Percentiles rank a stretch among this genome's conserved stretches.
These are phyloP conservation scores for Chrysopogon serrulatus DNA, from an alignment of 176 grass and related monocot genomes.

Conservation along the genomic window DNA sequence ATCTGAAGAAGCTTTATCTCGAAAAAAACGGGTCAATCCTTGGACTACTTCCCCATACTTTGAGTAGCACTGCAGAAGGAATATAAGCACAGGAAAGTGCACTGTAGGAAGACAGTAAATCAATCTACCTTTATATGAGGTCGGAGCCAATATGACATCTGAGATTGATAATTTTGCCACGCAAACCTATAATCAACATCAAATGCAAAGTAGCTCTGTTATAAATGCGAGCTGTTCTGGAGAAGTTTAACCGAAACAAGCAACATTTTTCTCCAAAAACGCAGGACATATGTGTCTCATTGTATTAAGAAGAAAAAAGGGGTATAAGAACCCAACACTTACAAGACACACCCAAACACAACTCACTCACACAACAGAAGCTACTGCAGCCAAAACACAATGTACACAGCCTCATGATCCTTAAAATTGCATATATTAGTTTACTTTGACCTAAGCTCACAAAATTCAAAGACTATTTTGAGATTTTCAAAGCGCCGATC, in stretches of 20 bases:
- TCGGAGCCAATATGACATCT: constrained; percentile 92
- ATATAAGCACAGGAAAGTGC: constrained; percentile 8
- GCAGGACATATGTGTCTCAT: no score
- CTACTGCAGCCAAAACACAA: no score
- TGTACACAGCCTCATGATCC: not conserved
- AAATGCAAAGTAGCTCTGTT: constrained; percentile 28
- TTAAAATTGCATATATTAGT: not conserved
- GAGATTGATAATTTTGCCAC: constrained; percentile 64
- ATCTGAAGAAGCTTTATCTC: constrained; percentile 56
- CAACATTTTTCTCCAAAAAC: no score
- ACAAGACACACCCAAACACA: no score
- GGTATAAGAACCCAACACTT: no score
- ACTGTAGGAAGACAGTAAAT: constrained; percentile 22
- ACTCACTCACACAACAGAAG: no score
- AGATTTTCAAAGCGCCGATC: constrained; percentile 4
- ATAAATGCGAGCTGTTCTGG: not conserved
- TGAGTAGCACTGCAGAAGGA: constrained; percentile 65
- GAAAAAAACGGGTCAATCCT: constrained; percentile 83
- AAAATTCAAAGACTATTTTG: constrained; percentile 1
- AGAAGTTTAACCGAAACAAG: not conserved
- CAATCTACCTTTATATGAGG: constrained; percentile 78
- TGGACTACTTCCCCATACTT: constrained; percentile 90
- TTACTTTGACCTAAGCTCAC: not conserved
- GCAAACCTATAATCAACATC: constrained; percentile 66
- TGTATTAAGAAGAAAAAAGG: no score